These are phyloP conservation scores for Leccinum incarnatum DNA, from an alignment of 768 basidiomycete genomes.

Conservation along the genomic window DNA sequence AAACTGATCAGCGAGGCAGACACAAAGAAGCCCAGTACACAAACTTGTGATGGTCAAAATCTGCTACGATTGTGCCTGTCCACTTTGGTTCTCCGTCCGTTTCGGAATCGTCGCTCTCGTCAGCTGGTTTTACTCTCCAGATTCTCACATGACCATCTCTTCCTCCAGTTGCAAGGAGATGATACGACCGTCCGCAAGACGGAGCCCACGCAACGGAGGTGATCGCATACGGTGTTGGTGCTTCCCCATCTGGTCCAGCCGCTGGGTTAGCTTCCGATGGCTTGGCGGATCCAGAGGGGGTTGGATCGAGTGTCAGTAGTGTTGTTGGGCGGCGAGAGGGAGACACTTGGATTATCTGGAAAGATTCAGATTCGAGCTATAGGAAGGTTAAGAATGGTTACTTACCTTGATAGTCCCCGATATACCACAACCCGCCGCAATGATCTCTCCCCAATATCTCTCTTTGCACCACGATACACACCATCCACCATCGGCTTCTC, in stretches of 20 bases:
- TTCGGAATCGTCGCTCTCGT: conserved; percentile 44
- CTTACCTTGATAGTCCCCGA: conserved; percentile 75
- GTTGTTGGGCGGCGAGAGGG: conserved; percentile 64
- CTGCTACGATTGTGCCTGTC: conserved; percentile 74
- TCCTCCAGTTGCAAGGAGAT: conserved; percentile 87
- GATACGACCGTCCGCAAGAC: conserved; percentile 89
- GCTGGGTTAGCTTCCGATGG: conserved; percentile 22
- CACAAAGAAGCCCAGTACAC: background rate
- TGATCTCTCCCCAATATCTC: conserved; percentile 88
- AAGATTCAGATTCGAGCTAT: background rate
- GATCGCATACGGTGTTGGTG: conserved; percentile 56
- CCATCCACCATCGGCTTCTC: conserved; percentile 92
- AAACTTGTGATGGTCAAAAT: conserved; percentile 84
- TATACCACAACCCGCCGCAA: conserved; percentile 74
- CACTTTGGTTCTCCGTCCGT: conserved; percentile 50
- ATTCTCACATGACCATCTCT: conserved; percentile 88
- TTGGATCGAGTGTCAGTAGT: conserved; percentile 53
- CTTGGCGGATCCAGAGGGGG: conserved; percentile 30
- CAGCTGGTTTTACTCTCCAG: conserved; percentile 74
- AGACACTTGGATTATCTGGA: conserved; percentile 72
- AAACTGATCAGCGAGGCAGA: conserved; percentile 4
- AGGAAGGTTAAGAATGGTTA: background rate
- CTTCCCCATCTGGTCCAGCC: conserved; percentile 31
- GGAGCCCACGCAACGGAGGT: conserved; percentile 93
- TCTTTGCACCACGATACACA: conserved; percentile 96